Percentiles rank a stretch among this genome's conserved stretches.
phyloP scores from a whole-genome alignment of 2,329 filamentous ascomycete genomes.

The Akanthomyces muscarius region DNA sequence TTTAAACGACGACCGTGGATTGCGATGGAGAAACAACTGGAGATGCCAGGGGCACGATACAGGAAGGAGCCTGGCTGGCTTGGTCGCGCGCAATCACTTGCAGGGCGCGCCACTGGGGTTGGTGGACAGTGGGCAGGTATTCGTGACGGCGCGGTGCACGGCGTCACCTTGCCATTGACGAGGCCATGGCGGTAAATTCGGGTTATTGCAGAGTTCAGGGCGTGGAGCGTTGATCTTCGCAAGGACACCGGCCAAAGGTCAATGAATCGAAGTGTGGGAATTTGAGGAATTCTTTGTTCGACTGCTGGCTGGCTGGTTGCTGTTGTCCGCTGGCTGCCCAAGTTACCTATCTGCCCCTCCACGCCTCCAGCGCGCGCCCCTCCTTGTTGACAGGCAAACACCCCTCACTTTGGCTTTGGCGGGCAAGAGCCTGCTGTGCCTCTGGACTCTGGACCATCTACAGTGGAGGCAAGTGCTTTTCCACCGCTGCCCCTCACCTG shows the following conservation, averaged over 20 bases:
- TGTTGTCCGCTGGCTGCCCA: background rate
- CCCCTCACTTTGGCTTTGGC: background rate
- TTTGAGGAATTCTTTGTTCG: background rate
- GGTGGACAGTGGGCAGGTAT: background rate
- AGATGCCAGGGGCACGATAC: background rate
- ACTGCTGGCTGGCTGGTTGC: background rate
- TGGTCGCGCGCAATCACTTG: conserved; percentile 1
- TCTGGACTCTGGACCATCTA: background rate
- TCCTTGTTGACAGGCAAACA: background rate
- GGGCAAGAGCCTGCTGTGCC: too few species aligned
- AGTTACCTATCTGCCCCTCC: background rate
- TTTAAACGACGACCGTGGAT: background rate
- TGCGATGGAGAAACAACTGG: conserved; percentile 4
- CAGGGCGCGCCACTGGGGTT: conserved; percentile 5
- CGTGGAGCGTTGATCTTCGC: background rate
- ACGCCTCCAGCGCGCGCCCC: background rate
- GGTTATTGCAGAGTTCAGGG: background rate
- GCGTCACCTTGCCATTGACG: conserved; percentile 1
- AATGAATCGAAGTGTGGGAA: background rate
- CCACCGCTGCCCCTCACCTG: conserved; percentile 12
- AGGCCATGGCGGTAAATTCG: background rate
- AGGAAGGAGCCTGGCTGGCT: background rate
- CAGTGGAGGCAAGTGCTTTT: background rate
- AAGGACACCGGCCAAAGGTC: background rate
- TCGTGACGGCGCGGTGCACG: background rate